These are phyloP conservation scores for Aspergillus quadricinctus DNA, from an alignment of 2,329 filamentous ascomycete species.

Conservation along the genomic window DNA sequence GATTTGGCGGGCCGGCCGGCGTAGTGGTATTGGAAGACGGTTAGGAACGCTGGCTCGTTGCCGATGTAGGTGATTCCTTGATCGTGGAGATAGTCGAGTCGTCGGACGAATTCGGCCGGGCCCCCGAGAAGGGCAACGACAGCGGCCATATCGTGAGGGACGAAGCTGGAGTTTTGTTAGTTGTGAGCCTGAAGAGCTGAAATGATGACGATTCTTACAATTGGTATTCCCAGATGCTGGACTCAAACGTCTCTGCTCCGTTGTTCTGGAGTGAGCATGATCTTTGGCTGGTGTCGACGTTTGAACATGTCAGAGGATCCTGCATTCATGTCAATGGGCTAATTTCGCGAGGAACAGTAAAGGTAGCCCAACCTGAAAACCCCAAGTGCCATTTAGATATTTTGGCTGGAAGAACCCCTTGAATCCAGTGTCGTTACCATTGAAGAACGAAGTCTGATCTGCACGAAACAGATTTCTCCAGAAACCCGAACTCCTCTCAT, in stretches of 20 bases:
- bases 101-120: conserved; percentile 49
- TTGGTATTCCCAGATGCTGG: conserved; percentile 36
- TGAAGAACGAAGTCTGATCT: conserved; percentile 55
- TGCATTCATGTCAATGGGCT: conserved; percentile 32
- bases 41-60: conserved; percentile 60
- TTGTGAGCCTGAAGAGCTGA: conserved; percentile 46
- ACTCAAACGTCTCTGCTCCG: conserved; percentile 30
- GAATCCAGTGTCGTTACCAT: conserved; percentile 61
- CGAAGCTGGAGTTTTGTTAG: conserved; percentile 51
- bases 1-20: conserved; percentile 56
- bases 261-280: conserved; percentile 31
- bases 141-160: conserved; percentile 46
- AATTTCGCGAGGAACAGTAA: not conserved
- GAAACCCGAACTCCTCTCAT: conserved; percentile 55
- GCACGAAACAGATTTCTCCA: conserved; percentile 66
- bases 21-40: conserved; percentile 66
- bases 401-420: conserved; percentile 68
- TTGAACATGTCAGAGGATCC: conserved; percentile 54
- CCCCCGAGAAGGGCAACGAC: conserved; percentile 60
- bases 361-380: conserved; percentile 47
- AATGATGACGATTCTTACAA: conserved; percentile 47
- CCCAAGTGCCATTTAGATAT: conserved; percentile 66
- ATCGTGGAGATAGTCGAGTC: conserved; percentile 63
- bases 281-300: conserved; percentile 45
- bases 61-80: conserved; percentile 61